Evolutionary conservation across 2,329 filamentous ascomycete species (phyloP).

Genomic region (Atkinsonella hypoxylon): DNA sequence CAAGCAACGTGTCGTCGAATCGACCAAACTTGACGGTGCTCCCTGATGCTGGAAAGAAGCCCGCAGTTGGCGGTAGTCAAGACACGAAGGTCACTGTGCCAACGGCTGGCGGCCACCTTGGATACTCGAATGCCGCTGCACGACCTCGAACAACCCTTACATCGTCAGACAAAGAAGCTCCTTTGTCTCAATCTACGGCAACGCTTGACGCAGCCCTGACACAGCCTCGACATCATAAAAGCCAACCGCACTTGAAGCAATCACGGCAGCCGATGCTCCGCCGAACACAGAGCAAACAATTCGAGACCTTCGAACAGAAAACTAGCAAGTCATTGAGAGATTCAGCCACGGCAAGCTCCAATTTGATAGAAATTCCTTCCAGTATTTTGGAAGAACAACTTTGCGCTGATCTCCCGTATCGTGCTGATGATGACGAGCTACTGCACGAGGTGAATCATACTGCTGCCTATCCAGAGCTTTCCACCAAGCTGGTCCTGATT

Average conservation of each 20-base stretch:
- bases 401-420: conserved; percentile 15
- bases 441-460: conserved; percentile 14
- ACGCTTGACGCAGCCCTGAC: conserved; percentile 14
- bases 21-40: background rate
- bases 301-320: conserved; percentile 15
- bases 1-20: conserved; percentile 3
- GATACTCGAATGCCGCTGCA: background rate
- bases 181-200: conserved; percentile 2
- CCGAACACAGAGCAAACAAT: conserved; percentile 32
- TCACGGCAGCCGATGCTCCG: conserved; percentile 27
- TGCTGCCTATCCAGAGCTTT: conserved; percentile 13
- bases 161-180: conserved; percentile 4
- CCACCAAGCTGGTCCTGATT: conserved; percentile 19
- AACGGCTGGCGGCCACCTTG: background rate
- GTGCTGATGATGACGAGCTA: conserved; percentile 14
- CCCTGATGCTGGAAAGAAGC: conserved; percentile 12
- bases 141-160: conserved; percentile 2
- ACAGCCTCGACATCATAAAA: conserved; percentile 38
- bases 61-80: conserved; percentile 6
- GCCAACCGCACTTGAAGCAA: conserved; percentile 38
- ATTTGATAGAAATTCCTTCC: conserved; percentile 9
- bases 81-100: conserved; percentile 7
- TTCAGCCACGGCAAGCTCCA: background rate
- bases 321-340: conserved; percentile 2
- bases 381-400: conserved; percentile 6